Percentiles rank a stretch among this genome's conserved stretches.
Conservation (phyloP, 768 basidiomycete genomes). For the Rossbeevera mucosa region DNA sequence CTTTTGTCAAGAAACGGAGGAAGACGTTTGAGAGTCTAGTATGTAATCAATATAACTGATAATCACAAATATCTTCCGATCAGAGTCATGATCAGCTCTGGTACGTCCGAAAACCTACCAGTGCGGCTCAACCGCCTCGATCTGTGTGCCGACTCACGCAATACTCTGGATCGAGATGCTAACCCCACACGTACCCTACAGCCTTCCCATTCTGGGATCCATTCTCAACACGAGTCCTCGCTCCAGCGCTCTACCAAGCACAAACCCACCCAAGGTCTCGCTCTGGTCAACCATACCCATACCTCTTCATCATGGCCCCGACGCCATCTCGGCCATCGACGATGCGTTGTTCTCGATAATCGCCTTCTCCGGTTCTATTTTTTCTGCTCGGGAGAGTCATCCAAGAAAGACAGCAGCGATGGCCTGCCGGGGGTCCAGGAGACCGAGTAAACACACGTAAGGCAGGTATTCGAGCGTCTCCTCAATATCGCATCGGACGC, state of each 20-base stretch:
- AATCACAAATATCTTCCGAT: too few species aligned
- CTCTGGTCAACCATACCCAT: constrained; percentile 21
- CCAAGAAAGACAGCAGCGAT: background rate
- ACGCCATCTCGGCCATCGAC: background rate
- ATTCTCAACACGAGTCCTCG: constrained; percentile 18
- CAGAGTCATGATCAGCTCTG: background rate
- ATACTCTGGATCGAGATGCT: constrained; percentile 9
- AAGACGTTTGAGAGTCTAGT: too few species aligned
- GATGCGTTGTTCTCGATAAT: constrained; percentile 19
- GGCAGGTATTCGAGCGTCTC: constrained; percentile 8
- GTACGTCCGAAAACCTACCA: background rate
- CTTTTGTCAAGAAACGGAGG: too few species aligned
- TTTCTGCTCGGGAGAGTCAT: constrained; percentile 18
- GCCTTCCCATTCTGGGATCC: constrained; percentile 14
- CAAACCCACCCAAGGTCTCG: constrained; percentile 12
- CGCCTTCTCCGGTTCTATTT: constrained; percentile 12
- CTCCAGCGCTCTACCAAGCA: constrained; percentile 4
- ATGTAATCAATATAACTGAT: too few species aligned
- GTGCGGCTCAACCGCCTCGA: constrained; percentile 11
- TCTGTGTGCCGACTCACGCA: background rate
- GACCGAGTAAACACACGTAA: constrained; percentile 13
- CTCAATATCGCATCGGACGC: constrained; percentile 1
- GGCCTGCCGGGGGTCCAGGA: background rate
- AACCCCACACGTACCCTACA: constrained; percentile 10
- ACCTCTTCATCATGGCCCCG: background rate